These are phyloP conservation scores for Pseudisothecium myosuroides DNA, from an alignment of 225 moss, liverwort and hornwort species.

Conservation along the genomic window DNA sequence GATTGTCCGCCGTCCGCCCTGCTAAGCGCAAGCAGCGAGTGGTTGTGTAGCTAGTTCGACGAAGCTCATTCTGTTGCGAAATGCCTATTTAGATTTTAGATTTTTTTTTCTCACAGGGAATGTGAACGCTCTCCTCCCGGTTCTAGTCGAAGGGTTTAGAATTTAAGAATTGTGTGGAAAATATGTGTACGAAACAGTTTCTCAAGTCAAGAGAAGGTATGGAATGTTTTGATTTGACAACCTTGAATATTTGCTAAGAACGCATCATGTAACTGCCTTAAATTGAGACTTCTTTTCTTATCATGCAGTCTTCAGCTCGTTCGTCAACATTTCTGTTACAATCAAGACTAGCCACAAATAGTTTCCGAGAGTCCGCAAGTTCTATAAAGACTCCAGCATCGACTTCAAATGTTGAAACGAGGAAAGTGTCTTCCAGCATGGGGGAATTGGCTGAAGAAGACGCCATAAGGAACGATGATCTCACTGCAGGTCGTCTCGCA, in stretches of 20 bases:
- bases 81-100: not conserved
- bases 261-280: not conserved
- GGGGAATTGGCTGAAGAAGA: not conserved
- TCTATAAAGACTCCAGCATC: not conserved
- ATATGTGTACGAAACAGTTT: not conserved
- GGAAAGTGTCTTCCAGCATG: not conserved
- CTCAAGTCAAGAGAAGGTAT: not conserved
- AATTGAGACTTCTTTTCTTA: not conserved
- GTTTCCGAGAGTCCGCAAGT: not conserved
- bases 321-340: not conserved
- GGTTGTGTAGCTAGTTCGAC: not conserved
- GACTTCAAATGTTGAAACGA: not conserved
- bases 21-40: not conserved
- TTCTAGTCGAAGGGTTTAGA: not conserved
- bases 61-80: not conserved
- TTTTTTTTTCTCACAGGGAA: not conserved
- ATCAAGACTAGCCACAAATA: not conserved
- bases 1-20: not conserved
- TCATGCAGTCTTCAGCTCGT: not conserved
- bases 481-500: not conserved
- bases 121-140: not conserved
- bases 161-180: not conserved
- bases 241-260: not conserved
- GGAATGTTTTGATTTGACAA: not conserved
- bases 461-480: not conserved